Percentiles rank a stretch among this genome's conserved stretches.
phyloP scores from a whole-genome alignment of 768 basidiomycete species.

The Paxillus ammoniavirescens region DNA sequence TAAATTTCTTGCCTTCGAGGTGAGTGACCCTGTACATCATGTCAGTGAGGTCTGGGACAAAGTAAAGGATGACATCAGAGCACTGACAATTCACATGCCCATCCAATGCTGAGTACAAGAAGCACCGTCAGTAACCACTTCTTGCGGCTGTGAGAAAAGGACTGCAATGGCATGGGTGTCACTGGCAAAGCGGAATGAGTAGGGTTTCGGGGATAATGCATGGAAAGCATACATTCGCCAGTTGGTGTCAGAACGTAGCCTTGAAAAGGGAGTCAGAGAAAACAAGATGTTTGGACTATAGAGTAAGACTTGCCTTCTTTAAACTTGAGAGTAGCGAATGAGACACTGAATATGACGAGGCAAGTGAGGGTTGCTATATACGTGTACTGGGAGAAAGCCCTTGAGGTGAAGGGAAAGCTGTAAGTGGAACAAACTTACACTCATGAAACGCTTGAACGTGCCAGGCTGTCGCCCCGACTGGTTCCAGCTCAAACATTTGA shows the following conservation, averaged over 20 bases:
- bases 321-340: constrained; percentile 66
- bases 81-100: constrained; percentile 75
- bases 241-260: constrained; percentile 11
- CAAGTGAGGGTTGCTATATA: constrained; percentile 70
- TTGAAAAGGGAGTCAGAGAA: constrained; percentile 9
- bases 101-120: constrained; percentile 68
- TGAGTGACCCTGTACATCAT: constrained; percentile 59
- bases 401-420: constrained; percentile 4
- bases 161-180: constrained; percentile 51
- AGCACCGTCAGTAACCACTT: constrained; percentile 66
- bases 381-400: constrained; percentile 56
- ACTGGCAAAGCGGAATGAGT: constrained; percentile 35
- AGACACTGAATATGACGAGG: constrained; percentile 60
- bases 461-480: constrained; percentile 73
- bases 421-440: constrained; percentile 46
- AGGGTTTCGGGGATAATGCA: neutral
- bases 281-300: neutral
- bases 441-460: constrained; percentile 87
- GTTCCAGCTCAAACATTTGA: constrained; percentile 70
- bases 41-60: constrained; percentile 2
- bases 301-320: constrained; percentile 53
- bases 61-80: constrained; percentile 4
- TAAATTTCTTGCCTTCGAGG: constrained; percentile 58
- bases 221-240: constrained; percentile 11
- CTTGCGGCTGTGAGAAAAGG: constrained; percentile 46